Conservation (phyloP, 805 yeast genomes). For the Wickerhamomyces chambardii region DNA sequence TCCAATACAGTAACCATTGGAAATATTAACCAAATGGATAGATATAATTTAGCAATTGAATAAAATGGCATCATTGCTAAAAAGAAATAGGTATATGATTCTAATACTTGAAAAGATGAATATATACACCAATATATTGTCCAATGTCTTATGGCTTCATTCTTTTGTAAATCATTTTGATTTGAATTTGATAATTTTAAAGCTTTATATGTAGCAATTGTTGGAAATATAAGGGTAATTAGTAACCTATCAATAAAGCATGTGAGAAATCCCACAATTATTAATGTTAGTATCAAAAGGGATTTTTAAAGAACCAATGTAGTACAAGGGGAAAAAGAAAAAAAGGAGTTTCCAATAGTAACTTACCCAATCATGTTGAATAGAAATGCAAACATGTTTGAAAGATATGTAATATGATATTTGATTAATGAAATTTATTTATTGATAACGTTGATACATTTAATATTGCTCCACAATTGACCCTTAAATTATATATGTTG, state of each 20-base stretch:
- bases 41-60: constrained; percentile 33
- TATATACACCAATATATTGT: constrained; percentile 61
- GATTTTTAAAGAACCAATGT: too few relatives aligned
- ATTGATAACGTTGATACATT: too few relatives aligned
- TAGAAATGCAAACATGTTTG: constrained; percentile 22
- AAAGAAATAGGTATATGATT: constrained; percentile 34
- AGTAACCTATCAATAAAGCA: constrained; percentile 17
- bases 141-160: constrained; percentile 31
- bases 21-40: constrained; percentile 53
- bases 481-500: too few relatives aligned
- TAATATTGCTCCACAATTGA: neutral
- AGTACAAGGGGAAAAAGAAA: neutral
- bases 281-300: neutral
- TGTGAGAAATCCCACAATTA: too few relatives aligned
- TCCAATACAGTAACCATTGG: constrained; percentile 15
- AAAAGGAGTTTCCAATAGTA: too few relatives aligned
- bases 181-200: constrained; percentile 26
- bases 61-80: constrained; percentile 45
- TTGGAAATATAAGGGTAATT: constrained; percentile 45
- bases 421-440: too few relatives aligned
- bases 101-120: constrained; percentile 29
- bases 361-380: constrained; percentile 21
- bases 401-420: too few relatives aligned
- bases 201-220: constrained; percentile 52
- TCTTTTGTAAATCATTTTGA: too few relatives aligned